Conservation (phyloP, 2,329 filamentous ascomycete species). For the Orbilia oligospora region DNA sequence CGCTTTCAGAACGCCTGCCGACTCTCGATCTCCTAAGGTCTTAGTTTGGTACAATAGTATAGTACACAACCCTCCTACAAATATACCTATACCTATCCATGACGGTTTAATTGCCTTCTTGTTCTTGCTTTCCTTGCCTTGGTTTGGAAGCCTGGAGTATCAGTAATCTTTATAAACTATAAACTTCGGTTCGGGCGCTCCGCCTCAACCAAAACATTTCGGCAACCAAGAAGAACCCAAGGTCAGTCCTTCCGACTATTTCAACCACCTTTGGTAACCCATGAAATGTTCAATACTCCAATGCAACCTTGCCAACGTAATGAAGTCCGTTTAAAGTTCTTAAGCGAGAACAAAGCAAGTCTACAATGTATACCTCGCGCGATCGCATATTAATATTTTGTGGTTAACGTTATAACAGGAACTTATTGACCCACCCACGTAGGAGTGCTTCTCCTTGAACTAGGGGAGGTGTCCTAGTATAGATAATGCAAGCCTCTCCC, state of each 20-base stretch:
- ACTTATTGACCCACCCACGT: background rate
- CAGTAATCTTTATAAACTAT: constrained; percentile 10
- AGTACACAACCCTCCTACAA: too few relatives aligned
- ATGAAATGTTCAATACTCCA: constrained; percentile 1
- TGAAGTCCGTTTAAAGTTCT: constrained; percentile 20
- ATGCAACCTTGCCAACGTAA: constrained; percentile 21
- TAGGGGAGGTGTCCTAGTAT: background rate
- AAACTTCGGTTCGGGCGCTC: background rate
- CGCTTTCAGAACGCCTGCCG: too few relatives aligned
- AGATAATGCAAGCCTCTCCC: background rate
- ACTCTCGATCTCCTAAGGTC: too few relatives aligned
- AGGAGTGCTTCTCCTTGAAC: background rate
- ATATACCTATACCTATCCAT: too few relatives aligned
- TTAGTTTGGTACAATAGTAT: too few relatives aligned
- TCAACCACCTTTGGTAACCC: constrained; percentile 14
- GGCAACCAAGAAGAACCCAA: constrained; percentile 2
- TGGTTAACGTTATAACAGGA: background rate
- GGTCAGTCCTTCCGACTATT: constrained; percentile 17
- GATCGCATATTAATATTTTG: too few relatives aligned
- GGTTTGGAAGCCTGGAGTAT: background rate
- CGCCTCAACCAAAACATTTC: background rate
- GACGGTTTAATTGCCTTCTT: too few relatives aligned
- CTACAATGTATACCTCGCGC: background rate
- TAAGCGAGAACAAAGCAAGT: constrained; percentile 26
- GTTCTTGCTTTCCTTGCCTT: background rate